Conservation (phyloP, 2,329 filamentous ascomycete genomes). For the Colletotrichum cordylinicola region DNA sequence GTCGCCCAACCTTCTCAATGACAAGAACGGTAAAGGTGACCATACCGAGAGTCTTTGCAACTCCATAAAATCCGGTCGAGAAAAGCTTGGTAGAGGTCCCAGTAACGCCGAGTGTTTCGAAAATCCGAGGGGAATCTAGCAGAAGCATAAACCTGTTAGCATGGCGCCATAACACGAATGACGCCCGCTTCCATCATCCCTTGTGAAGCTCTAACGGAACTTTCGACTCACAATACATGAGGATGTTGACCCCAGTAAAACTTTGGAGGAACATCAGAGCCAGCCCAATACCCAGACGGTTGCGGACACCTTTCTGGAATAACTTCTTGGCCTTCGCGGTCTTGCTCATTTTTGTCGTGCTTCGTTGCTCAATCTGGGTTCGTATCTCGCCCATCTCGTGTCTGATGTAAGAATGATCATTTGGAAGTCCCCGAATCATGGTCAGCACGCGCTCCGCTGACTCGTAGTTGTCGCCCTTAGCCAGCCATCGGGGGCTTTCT, state of each 20-base stretch:
- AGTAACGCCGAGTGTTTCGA: conserved; percentile 39
- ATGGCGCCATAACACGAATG: background rate
- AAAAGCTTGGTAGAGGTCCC: conserved; percentile 31
- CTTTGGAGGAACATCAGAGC: background rate
- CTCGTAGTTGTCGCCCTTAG: conserved; percentile 38
- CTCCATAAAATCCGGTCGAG: conserved; percentile 46
- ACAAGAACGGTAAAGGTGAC: conserved; percentile 46
- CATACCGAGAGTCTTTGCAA: conserved; percentile 41
- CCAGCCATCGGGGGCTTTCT: conserved; percentile 41
- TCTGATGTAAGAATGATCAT: conserved; percentile 42
- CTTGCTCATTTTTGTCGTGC: conserved; percentile 25
- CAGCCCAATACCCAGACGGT: background rate
- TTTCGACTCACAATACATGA: background rate
- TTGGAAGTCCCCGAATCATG: conserved; percentile 42
- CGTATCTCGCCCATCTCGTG: conserved; percentile 58
- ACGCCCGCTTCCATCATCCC: background rate
- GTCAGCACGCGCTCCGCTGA: conserved; percentile 40
- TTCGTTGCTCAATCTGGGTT: conserved; percentile 59
- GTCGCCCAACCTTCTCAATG: conserved; percentile 52
- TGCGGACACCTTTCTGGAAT: background rate
- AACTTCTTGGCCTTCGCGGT: conserved; percentile 24
- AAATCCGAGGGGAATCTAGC: conserved; percentile 31
- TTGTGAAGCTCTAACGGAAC: rapidly evolving
- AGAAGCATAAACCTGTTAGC: rapidly evolving
- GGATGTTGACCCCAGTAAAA: background rate